Evolutionary conservation across 1,139 yeast species (phyloP), one percentile per base, ranked within the genome.

Genomic region (Casaregolazyma suthepensis): DNA sequence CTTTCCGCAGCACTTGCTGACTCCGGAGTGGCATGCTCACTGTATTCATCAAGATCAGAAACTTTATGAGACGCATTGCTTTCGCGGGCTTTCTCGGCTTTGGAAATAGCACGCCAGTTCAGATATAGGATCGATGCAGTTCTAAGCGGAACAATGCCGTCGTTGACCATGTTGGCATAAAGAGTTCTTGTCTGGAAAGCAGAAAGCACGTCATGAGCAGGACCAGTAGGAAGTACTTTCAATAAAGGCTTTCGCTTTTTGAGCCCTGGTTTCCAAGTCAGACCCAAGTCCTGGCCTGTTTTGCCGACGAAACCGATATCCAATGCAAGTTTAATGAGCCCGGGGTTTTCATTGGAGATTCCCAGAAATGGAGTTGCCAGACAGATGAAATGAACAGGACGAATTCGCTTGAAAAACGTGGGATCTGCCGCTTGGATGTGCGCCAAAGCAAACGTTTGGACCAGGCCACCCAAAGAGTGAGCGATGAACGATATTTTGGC

Each of bases 121-220:
- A 93, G 69, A 63, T 83, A 93, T 26, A 91, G 71, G 53, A 93
- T 71, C 0, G 96, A 86, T 0, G 96, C 82, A 0, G 99, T 90
- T 54, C 97, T 75, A 56, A 93, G 72, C 0, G 99, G 98, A 0
- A 93, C 99, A 53, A 93, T 90, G 0, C 98, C 99, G 67, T 88
- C 96, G 64, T 87, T 82, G n/a, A 83, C 74, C 0, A 85, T 82
- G 64, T 87, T 87, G 1, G 94, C 91, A 64, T 88, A 85, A 0
- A 86, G 75, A 0, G 94, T 87, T 59, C 98, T 74, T 54, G 86
- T 75, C 50, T 72, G 72, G 66, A 93, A 93, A 59, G 70, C 71
- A 54, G 78, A 76, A 53, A 93, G 73, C 1, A 85, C 78, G 42
- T 72, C 75, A 62, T 87, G 89, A 0, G 95, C 83, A 0, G 94